phyloP scores from a whole-genome alignment of 2,329 filamentous ascomycete genomes.

The Microascus cirrosus region DNA sequence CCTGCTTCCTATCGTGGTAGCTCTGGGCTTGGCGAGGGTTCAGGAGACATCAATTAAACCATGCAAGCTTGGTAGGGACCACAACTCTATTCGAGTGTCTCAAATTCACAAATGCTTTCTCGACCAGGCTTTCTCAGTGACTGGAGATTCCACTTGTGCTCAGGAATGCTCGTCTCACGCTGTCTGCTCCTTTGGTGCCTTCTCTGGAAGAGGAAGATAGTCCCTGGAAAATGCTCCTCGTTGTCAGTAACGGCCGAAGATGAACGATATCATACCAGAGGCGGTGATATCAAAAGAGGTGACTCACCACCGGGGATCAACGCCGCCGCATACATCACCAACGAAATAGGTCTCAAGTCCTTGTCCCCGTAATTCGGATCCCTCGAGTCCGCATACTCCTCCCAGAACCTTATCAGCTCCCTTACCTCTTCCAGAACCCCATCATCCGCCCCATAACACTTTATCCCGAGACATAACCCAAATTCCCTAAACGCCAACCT shows the following conservation, averaged over 20 bases:
- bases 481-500: constrained; percentile 44
- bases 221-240: background rate
- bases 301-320: constrained; percentile 42
- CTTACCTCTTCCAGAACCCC: constrained; percentile 14
- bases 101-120: too few species aligned
- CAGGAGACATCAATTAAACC: too few species aligned
- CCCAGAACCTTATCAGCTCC: constrained; percentile 21
- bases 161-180: background rate
- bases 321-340: constrained; percentile 45
- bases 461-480: constrained; percentile 36
- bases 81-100: too few species aligned
- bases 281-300: background rate
- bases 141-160: too few species aligned
- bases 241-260: background rate
- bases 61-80: too few species aligned
- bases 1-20: too few species aligned
- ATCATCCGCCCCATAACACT: constrained; percentile 24
- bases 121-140: too few species aligned
- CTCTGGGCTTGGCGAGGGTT: too few species aligned
- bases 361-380: constrained; percentile 11
- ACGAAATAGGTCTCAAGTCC: constrained; percentile 40
- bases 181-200: background rate
- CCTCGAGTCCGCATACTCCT: constrained; percentile 17
- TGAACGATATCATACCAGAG: background rate
- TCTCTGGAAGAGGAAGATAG: background rate